Evolutionary conservation across 2,329 filamentous ascomycete species (phyloP).

Genomic region (Parastagonospora avenae): DNA sequence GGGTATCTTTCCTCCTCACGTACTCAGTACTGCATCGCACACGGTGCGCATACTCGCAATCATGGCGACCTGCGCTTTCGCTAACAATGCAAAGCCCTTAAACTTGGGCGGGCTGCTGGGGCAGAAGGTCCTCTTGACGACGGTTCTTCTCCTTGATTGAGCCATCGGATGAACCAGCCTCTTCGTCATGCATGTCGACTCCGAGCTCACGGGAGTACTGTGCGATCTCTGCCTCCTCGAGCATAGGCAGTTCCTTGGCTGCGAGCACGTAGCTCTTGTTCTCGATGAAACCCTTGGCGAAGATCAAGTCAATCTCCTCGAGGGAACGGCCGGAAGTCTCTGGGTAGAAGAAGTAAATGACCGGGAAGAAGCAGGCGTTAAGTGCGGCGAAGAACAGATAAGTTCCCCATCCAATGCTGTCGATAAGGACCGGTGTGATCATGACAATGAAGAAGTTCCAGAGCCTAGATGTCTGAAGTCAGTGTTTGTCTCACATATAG

Average conservation of each 20-base stretch:
- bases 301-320: conserved; percentile 60
- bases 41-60: conserved; percentile 14
- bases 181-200: conserved; percentile 37
- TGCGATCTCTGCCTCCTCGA: conserved; percentile 43
- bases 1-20: conserved; percentile 29
- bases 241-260: conserved; percentile 42
- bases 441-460: conserved; percentile 56
- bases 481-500: not conserved
- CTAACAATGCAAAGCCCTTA: conserved; percentile 4
- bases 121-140: conserved; percentile 25
- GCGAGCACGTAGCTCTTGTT: conserved; percentile 46
- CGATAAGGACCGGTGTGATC: conserved; percentile 50
- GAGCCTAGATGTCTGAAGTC: conserved; percentile 43
- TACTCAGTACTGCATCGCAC: conserved; percentile 12
- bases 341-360: conserved; percentile 62
- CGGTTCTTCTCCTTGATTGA: conserved; percentile 31
- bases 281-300: conserved; percentile 46
- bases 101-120: conserved; percentile 16
- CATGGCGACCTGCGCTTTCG: conserved; percentile 20
- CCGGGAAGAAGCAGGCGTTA: conserved; percentile 58
- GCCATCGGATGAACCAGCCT: conserved; percentile 31
- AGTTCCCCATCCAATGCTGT: conserved; percentile 46
- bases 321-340: conserved; percentile 58
- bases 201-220: conserved; percentile 42
- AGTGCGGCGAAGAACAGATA: conserved; percentile 58